Percentiles rank a stretch among this genome's conserved stretches.
phyloP scores from a whole-genome alignment of 805 yeast genomes.

The Hanseniaspora hatyaiensis region DNA sequence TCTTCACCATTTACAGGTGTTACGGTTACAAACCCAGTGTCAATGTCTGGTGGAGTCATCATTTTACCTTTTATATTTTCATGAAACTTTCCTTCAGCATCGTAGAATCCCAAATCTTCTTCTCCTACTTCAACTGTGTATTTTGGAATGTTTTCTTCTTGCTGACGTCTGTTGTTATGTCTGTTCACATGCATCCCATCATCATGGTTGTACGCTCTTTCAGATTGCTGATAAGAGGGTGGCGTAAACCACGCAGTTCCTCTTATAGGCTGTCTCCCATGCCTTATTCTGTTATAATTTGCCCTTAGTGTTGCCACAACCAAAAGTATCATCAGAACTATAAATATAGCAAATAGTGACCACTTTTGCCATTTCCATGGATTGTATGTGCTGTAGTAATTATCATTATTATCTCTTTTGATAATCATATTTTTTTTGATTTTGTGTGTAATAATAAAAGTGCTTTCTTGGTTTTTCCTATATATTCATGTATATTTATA shows the following conservation, averaged over 20 bases:
- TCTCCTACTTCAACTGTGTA: constrained; percentile 58
- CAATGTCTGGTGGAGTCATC: constrained; percentile 26
- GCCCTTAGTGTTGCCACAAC: constrained; percentile 41
- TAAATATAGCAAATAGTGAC: constrained; percentile 54
- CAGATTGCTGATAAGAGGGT: constrained; percentile 60
- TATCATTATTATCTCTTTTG: not conserved
- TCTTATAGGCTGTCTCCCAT: constrained; percentile 41
- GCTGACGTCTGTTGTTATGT: constrained; percentile 14
- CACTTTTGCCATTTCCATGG: constrained; percentile 39
- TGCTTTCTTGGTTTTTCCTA: not conserved
- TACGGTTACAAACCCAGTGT: not conserved
- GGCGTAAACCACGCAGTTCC: constrained; percentile 60
- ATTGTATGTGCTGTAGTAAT: not conserved
- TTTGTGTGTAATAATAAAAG: not conserved
- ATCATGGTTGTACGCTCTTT: constrained; percentile 37
- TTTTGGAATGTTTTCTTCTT: constrained; percentile 50
- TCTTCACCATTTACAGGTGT: not conserved
- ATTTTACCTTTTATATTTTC: constrained; percentile 28
- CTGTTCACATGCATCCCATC: constrained; percentile 23
- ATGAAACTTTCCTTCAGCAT: constrained; percentile 44
- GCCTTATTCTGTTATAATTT: constrained; percentile 40
- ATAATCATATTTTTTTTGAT: not conserved
- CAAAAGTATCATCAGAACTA: constrained; percentile 38
- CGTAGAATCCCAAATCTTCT: constrained; percentile 69
- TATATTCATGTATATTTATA: too few species aligned